Evolutionary conservation across 371 early-diverging fungal genomes (phyloP).

Genomic region (Rhizopus sp.): DNA sequence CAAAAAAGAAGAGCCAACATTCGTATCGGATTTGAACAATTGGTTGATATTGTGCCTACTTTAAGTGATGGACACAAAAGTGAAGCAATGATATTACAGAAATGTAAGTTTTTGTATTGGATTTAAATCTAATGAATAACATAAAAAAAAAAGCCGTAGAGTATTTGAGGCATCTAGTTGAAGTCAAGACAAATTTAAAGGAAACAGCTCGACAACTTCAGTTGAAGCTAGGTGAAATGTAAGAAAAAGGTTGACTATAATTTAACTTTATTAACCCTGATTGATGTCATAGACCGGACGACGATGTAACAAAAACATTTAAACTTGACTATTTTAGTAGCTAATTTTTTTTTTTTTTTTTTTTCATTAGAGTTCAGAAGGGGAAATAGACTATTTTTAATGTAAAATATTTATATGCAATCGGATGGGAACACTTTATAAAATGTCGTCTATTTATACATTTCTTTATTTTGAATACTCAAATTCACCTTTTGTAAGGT

Average conservation of each 20-base stretch:
- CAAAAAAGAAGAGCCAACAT: slow-evolving; percentile 86
- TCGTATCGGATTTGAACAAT: slow-evolving; percentile 75
- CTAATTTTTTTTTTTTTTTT: neutral
- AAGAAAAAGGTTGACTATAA: slow-evolving; percentile 7
- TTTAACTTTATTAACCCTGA: neutral
- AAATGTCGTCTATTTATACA: neutral
- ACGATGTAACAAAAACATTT: slow-evolving; percentile 20
- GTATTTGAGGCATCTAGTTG: slow-evolving; percentile 20
- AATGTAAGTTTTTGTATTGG: slow-evolving; percentile 12
- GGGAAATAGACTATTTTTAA: slow-evolving; percentile 16
- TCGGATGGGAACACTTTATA: neutral
- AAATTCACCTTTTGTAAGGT: slow-evolving; percentile 27
- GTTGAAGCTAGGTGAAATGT: slow-evolving; percentile 24
- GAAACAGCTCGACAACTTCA: slow-evolving; percentile 23
- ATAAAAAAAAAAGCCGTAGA: slow-evolving; percentile 15
- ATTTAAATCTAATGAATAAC: neutral
- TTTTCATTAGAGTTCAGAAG: slow-evolving; percentile 26
- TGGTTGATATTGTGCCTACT: slow-evolving; percentile 76
- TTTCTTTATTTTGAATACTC: slow-evolving; percentile 2
- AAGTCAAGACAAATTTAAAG: slow-evolving; percentile 21
- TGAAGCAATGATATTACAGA: slow-evolving; percentile 45
- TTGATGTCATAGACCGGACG: slow-evolving; percentile 22
- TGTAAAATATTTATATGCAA: too few species aligned
- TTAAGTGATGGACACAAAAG: slow-evolving; percentile 59
- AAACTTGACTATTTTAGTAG: neutral